Conservation (phyloP, 495 filamentous ascomycete genomes). For the Astrothelium macrocarpum region DNA sequence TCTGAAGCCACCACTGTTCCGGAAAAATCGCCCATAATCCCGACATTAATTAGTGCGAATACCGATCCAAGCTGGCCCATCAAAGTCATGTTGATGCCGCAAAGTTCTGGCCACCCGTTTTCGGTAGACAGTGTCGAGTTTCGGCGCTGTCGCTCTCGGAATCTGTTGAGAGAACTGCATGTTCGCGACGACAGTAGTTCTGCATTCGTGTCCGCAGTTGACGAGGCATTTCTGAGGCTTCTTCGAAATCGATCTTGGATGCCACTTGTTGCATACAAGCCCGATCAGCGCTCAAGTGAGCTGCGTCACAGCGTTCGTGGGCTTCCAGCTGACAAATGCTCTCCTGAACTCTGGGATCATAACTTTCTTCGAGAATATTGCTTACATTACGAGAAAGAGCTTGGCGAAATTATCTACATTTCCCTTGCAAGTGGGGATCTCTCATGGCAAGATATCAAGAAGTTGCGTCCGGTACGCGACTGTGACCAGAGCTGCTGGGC, state of each 20-base stretch:
- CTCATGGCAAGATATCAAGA: constrained; percentile 23
- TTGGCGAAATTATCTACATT: constrained; percentile 26
- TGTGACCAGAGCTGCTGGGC: constrained; percentile 24
- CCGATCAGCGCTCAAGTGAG: constrained; percentile 12
- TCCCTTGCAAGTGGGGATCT: constrained; percentile 22
- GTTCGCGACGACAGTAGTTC: constrained; percentile 20
- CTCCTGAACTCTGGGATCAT: constrained; percentile 25
- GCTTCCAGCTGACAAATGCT: constrained; percentile 21
- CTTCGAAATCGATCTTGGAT: constrained; percentile 25
- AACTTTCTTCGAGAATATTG: constrained; percentile 27
- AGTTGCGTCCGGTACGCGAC: constrained; percentile 17
- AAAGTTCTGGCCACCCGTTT: constrained; percentile 1
- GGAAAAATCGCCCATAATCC: background rate
- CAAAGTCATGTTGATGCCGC: background rate
- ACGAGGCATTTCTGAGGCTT: constrained; percentile 20
- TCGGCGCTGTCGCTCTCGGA: constrained; percentile 22
- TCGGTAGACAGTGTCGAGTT: constrained; percentile 18
- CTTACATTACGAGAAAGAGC: constrained; percentile 27
- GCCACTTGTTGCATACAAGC: constrained; percentile 19
- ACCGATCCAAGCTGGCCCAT: background rate
- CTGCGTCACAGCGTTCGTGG: background rate
- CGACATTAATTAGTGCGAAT: background rate
- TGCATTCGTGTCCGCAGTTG: constrained; percentile 21
- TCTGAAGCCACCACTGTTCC: constrained; percentile 15
- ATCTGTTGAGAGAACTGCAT: constrained; percentile 23